Percentiles rank a stretch among this genome's conserved stretches.
Conservation (phyloP, 352 stramenopile species). For the Blastocystis sp. region DNA sequence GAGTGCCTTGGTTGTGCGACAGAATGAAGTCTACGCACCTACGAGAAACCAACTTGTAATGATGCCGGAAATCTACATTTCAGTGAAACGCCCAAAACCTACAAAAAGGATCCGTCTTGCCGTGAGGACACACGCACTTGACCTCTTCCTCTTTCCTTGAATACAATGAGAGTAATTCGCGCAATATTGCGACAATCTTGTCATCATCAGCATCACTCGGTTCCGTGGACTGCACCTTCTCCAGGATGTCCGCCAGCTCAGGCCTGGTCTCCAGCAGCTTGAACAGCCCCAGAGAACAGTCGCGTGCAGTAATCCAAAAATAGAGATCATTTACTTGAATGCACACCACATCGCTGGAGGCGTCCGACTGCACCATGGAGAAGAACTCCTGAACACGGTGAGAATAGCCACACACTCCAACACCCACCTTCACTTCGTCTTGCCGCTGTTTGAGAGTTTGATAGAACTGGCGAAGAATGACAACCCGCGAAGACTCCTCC, state of each 20-base stretch:
- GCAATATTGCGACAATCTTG: background rate
- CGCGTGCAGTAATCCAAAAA: too few relatives aligned
- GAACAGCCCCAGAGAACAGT: too few relatives aligned
- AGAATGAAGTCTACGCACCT: background rate
- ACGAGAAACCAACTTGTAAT: background rate
- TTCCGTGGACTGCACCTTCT: too few relatives aligned
- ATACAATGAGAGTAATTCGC: background rate
- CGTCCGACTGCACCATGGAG: too few relatives aligned
- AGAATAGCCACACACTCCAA: background rate
- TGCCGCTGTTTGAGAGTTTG: background rate
- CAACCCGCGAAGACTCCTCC: background rate
- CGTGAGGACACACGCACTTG: background rate
- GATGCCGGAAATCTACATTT: conserved; percentile 11
- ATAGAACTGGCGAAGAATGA: background rate
- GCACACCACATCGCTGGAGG: too few relatives aligned
- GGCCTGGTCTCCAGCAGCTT: too few relatives aligned
- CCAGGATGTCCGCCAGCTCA: too few relatives aligned
- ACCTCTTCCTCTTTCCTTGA: background rate
- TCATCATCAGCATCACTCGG: background rate
- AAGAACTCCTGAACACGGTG: too few relatives aligned
- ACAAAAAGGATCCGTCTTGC: conserved; percentile 20
- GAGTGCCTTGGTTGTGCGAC: background rate
- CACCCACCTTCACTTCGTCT: background rate
- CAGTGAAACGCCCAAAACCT: background rate
- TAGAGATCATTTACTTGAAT: too few relatives aligned